Evolutionary conservation across 2,329 filamentous ascomycete species (phyloP), one percentile per base, ranked within the genome.

Genomic region (Penicillium crustosum): DNA sequence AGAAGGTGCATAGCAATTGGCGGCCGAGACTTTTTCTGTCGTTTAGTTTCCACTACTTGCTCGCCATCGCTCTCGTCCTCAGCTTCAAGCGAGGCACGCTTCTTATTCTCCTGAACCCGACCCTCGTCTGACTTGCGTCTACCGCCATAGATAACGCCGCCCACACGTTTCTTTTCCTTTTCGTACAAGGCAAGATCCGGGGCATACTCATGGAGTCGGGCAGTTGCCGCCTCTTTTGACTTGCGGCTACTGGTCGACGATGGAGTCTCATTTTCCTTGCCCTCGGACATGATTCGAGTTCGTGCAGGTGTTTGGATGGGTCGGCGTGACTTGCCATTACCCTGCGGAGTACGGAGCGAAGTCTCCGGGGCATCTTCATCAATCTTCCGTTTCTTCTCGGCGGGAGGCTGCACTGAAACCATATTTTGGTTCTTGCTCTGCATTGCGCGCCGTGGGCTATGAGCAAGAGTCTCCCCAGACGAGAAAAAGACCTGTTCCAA

Each of bases 101-200:
- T 82, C 65, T 76, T 77, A 19, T 68, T 68, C 38, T 69, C 63
- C 35, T 68, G 49, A 15, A 70, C 56, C 45, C 75, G 67, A 47
- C 77, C 75, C 38, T 77, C 74, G 50, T 75, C 77, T 21, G 67
- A 79, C 63, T 75, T 78, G 27, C 78, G 75, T 64, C 81, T 72
- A 15, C 83, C 81, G 29, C 85, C 85, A 63, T 87, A 83, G 12
- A 85, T 77, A 4, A 89, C 83, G 41, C 86, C 86, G 15, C 86
- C 86, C 45, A 83, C 84, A 21, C 94, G 86, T 78, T 96, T 97
- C 79, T 85, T 91, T 77, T 99, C 94, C 71, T 94, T 96, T 70
- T 97, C 89, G 69, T 94, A 99, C 33, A 95, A 79, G 2, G 88
- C 89, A 68, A 97, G 92, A 70, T 99, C 94, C 0, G 88, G 84